phyloP scores from a whole-genome alignment of 2,329 filamentous ascomycete genomes.

The Penicillium paneum region DNA sequence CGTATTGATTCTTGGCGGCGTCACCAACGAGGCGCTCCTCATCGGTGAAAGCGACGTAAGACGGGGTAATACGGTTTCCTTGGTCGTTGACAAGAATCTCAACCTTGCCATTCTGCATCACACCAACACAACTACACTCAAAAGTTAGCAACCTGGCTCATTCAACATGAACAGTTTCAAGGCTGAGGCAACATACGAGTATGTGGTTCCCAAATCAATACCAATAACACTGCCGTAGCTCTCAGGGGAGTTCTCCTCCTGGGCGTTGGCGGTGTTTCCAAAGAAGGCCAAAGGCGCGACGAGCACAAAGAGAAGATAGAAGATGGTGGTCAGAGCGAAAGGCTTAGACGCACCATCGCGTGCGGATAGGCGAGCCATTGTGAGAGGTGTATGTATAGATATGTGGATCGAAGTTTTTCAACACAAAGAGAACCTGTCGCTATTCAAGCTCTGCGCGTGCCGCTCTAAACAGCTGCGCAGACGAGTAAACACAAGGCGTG shows the following conservation, averaged over 20 bases:
- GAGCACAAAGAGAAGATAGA: conserved; percentile 89
- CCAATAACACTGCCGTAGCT: conserved; percentile 87
- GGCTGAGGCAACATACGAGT: conserved; percentile 44
- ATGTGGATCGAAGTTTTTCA: conserved; percentile 11
- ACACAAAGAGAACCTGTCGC: conserved; percentile 13
- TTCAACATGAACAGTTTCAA: not conserved
- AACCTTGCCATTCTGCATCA: conserved; percentile 93
- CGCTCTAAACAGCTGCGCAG: conserved; percentile 10
- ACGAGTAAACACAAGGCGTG: conserved; percentile 14
- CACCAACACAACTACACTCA: conserved; percentile 78
- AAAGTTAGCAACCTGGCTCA: conserved; percentile 15
- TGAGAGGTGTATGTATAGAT: conserved; percentile 27
- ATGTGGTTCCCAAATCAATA: conserved; percentile 92
- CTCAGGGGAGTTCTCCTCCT: conserved; percentile 68
- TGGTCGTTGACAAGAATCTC: conserved; percentile 96
- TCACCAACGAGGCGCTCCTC: conserved; percentile 96
- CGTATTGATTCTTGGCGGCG: conserved; percentile 93
- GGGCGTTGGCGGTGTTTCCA: conserved; percentile 64
- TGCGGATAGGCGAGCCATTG: conserved; percentile 59
- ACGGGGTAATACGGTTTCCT: conserved; percentile 93
- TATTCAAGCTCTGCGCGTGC: conserved; percentile 6
- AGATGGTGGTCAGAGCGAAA: conserved; percentile 77
- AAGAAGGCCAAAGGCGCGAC: conserved; percentile 80
- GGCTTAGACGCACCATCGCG: conserved; percentile 62
- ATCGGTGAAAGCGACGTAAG: conserved; percentile 94